Evolutionary conservation across 176 grass and related monocot genomes (phyloP), one percentile per base, ranked within the genome.

Genomic region (Ananas comosus): DNA sequence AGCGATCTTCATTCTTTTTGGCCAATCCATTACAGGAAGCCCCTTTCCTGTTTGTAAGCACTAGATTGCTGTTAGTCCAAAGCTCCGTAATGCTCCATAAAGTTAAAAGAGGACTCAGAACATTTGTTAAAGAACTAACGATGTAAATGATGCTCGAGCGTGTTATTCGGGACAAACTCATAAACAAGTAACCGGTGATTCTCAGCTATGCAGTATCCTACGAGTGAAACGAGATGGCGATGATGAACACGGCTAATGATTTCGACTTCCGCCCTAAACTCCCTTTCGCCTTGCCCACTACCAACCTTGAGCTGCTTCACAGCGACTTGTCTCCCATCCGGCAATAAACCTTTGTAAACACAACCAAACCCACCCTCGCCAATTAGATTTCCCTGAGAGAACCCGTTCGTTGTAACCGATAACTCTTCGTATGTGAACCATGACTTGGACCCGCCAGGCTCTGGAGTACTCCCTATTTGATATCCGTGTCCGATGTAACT

Each of bases 221-320:
- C 81, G 33, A 96, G 78, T 9, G 86, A 81, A 72, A 96, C 92
- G 18, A 96, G 83, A 67, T 96, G 83, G 0, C 85, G 85, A 75
- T 96, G 92, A 79, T 96, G 92, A 73, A 96, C 80, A 65, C 92
- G 88, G 74, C 83, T 82, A 71, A 96, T 96, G 83, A 89, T 96
- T 18, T 91, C 88, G 67, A 96, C 76, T 78, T 96, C 92, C 3
- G 83, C 83, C 18, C 69, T 70, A 61, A 96, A 86, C 76, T 89
- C 92, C 71, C 79, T 79, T 63, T 85, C 88, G 13, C 88, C 86
- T 70, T 92, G 90, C 7, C 80, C 79, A 50, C 90, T 61, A 3
- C 80, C 83, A 21, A 79, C 63, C 78, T 89, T 89, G 59, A 91
- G 88, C 63, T 91, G 88, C 73, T 96, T 96, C 80, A 96, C 88